These are phyloP conservation scores for Cotoneaster glaucophyllus DNA, from an alignment of 306 rosid species.

Conservation along the genomic window DNA sequence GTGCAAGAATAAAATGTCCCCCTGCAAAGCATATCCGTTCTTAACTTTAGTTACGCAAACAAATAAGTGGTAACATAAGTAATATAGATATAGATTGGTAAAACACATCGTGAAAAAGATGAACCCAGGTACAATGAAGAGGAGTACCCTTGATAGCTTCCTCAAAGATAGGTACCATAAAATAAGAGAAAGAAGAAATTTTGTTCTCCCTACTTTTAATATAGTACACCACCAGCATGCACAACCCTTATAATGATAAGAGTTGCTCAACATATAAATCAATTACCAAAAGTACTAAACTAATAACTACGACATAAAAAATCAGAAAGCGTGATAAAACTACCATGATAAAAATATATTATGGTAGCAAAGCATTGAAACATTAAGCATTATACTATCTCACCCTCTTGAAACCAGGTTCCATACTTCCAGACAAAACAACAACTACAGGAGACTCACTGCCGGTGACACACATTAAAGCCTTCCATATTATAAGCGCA, in stretches of 20 bases:
- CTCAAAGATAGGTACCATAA: background rate
- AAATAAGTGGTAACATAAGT: background rate
- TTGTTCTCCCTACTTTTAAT: background rate
- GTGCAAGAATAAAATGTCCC: conserved; percentile 89
- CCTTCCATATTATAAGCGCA: conserved; percentile 84
- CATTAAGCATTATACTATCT: conserved; percentile 6
- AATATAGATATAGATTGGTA: background rate
- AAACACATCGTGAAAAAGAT: background rate
- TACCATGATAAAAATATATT: background rate
- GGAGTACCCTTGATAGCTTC: background rate
- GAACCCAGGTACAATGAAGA: background rate
- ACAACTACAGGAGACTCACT: conserved; percentile 90
- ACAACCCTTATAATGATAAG: background rate
- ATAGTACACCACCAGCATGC: background rate
- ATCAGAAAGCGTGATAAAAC: conserved; percentile 3
- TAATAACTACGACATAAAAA: background rate
- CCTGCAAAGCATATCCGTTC: conserved; percentile 34
- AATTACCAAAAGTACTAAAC: background rate
- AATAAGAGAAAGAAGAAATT: background rate
- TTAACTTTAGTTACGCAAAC: conserved; percentile 7
- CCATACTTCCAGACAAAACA: conserved; percentile 96
- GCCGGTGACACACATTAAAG: conserved; percentile 67
- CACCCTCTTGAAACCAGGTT: conserved; percentile 84
- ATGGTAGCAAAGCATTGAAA: background rate
- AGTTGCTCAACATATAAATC: background rate